phyloP scores from a whole-genome alignment of 768 basidiomycete genomes.

The Coprinellus micaceus region DNA sequence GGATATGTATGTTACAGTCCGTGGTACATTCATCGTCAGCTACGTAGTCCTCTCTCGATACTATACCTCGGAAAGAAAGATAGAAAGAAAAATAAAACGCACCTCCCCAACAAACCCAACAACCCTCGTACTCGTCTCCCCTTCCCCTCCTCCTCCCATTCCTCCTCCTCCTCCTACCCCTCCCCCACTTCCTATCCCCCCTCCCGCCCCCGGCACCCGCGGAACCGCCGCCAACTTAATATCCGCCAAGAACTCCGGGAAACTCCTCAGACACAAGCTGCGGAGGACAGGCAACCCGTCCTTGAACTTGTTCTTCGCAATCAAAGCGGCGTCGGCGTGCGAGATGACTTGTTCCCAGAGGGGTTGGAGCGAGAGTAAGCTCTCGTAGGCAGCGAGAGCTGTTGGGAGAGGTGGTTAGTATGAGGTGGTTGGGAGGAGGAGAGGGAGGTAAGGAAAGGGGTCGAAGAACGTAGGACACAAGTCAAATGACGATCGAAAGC shows the following conservation, averaged over 20 bases:
- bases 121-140: constrained; percentile 52
- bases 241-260: constrained; percentile 81
- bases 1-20: constrained; percentile 70
- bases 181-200: background rate
- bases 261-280: constrained; percentile 71
- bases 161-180: too few relatives aligned
- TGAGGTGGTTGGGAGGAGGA: constrained; percentile 70
- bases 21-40: background rate
- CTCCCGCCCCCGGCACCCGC: constrained; percentile 36
- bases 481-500: constrained; percentile 56
- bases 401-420: constrained; percentile 77
- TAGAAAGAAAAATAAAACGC: background rate
- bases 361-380: constrained; percentile 50
- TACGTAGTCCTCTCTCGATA: background rate
- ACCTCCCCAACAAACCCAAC: constrained; percentile 55
- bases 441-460: constrained; percentile 59
- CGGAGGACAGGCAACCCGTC: constrained; percentile 65
- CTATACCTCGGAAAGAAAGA: background rate
- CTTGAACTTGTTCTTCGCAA: constrained; percentile 63
- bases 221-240: constrained; percentile 60
- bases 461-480: constrained; percentile 65
- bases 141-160: background rate
- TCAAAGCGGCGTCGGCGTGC: constrained; percentile 38
- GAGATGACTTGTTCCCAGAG: constrained; percentile 67
- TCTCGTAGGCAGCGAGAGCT: constrained; percentile 67